phyloP scores from a whole-genome alignment of 2,329 filamentous ascomycete species.

The Thermothelomyces thermophilus region DNA sequence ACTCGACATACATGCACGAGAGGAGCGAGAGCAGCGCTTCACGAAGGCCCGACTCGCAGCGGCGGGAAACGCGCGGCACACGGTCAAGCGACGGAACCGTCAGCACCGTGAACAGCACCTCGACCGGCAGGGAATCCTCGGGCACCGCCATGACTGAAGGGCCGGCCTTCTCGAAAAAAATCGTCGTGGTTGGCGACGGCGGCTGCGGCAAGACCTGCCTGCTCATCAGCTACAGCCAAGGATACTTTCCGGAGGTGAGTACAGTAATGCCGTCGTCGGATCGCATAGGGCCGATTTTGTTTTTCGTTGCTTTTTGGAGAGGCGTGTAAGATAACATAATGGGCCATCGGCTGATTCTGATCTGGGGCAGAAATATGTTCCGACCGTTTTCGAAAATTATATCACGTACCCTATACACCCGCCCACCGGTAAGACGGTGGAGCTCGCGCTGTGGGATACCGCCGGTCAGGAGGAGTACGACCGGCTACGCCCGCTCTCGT shows the following conservation, averaged over 20 bases:
- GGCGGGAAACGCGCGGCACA: conserved; percentile 45
- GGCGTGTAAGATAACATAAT: neutral
- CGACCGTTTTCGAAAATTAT: conserved; percentile 99
- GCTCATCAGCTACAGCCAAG: conserved; percentile 97
- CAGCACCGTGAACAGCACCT: conserved; percentile 71
- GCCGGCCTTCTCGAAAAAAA: conserved; percentile 95
- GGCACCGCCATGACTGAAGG: conserved; percentile 83
- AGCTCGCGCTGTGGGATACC: conserved; percentile 96
- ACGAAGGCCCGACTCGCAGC: conserved; percentile 32
- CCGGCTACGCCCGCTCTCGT: conserved; percentile 87
- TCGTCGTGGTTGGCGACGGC: conserved; percentile 95
- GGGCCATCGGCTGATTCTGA: neutral
- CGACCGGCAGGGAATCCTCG: conserved; percentile 66
- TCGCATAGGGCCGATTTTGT: neutral
- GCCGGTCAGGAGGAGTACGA: conserved; percentile 99
- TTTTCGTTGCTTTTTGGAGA: neutral
- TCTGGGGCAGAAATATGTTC: conserved; percentile 90
- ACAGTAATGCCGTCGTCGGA: neutral
- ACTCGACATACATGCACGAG: conserved; percentile 45
- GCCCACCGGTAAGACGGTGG: conserved; percentile 84
- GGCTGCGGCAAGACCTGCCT: conserved; percentile 98
- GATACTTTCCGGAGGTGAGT: conserved; percentile 94
- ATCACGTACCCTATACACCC: conserved; percentile 93
- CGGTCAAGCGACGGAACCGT: conserved; percentile 84
- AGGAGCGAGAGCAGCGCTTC: conserved; percentile 36